Base-by-base conservation (phyloP, 1,139 yeast genomes). In the Suhomyces taliae region DNA sequence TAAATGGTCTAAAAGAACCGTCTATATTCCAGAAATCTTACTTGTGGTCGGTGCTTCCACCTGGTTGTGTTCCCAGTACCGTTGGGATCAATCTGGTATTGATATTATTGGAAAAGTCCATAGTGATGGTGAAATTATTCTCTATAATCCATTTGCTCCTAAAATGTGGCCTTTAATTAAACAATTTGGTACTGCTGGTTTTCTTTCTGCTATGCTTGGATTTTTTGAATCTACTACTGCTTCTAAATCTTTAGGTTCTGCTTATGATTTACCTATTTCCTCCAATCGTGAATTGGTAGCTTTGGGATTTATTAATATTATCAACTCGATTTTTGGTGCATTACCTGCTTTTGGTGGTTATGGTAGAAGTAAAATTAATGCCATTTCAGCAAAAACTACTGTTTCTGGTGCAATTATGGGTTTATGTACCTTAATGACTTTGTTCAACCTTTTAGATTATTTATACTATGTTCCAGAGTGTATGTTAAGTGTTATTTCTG, bases 341-440 rank as follows among this genome's bases (percentile, higher is more conserved):
- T 70, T 93, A 11, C 98, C 99, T 0, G 83, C 96, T 0, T 91
- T 91, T 74, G 99, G 99, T 2, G 98, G 99, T 0, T 93, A 93
- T 61, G 98, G 97, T 1, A 78, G 99, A 61, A 85, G 95, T 34
- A 91, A 88, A 59, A 84, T 93, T 49, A 93, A 93, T 66, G 88
- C 93, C 1, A 72, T 90, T 40, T 83, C 93, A 9, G 98, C 96
- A 0, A 82, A 82, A 54, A 87, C 97, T 0, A 93, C 95, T 6
- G 72, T 87, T 66, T 81, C 95, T 39, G 96, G 96, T 0, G 82
- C 84, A 3, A 79, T 89, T 7, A 86, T 91, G 85, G 95, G 96
- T 0, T 31, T 80, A 0, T 75, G 85, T 12, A 85, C 97, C 0
- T 64, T 90, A 39, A 55, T 88, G 12, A 83, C 90, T 4, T 81